Evolutionary conservation across 2,329 filamentous ascomycete species (phyloP), one percentile per base, ranked within the genome.

Genomic region (Phoma sp.): DNA sequence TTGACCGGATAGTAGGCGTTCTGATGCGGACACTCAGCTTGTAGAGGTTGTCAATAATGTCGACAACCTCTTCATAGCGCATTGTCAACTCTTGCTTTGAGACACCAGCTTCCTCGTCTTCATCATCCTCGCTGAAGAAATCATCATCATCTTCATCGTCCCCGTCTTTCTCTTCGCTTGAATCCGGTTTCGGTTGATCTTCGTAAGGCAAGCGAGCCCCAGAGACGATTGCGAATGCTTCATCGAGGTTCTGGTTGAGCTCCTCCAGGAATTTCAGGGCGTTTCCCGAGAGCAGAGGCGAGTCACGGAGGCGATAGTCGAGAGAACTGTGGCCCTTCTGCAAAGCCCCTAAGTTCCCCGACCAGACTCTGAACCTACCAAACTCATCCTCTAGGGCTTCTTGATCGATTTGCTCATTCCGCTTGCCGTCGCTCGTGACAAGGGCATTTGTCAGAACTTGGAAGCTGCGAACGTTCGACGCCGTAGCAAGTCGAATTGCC

Each of bases 31-130:
- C 69, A 34, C 71, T 73, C 3, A 75, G 62, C 39, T 72, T 74
- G 56, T 75, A 75, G 2, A 75, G 62, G 28, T 74, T 73, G 53
- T 75, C 67, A 38, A 75, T 62, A 7, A 75, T 74, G 37, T 75
- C 73, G 4, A 72, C 51, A n/a, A 74, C 51, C 12, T 75, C 73
- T 21, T 56, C 56, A 42, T 73, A 72, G n/a, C 73, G 68, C 64
- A 74, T 71, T 7, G 62, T 64, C 23, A 75, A 47, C 49, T 75
- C 72, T 5, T 61, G 68, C 26, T 60, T 71, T 5, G 68, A 61
- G 14, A 54, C 51, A 5, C 47, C 59, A 2, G 53, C 39, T 17
- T 65, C 66, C 18, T 61, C 62, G 2, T 68, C 63, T 2, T 69
- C 69, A 6, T 68, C 69, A 10, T 74, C 67, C 10, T 63, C 63